phyloP scores from a whole-genome alignment of 345 rosid genomes.

The Lenwebbia sp. region DNA sequence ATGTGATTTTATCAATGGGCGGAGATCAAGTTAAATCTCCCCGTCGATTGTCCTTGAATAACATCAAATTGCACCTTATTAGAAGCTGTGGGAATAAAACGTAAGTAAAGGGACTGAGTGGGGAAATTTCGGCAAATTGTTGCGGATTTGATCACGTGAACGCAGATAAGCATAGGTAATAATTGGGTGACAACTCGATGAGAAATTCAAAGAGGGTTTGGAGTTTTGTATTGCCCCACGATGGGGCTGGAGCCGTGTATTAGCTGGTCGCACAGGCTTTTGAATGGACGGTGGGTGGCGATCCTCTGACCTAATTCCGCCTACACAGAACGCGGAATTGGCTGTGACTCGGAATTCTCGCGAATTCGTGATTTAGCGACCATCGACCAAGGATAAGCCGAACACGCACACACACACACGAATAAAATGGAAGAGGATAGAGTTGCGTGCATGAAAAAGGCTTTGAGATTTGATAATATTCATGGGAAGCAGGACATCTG shows the following conservation, averaged over 20 bases:
- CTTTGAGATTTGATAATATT: too few relatives aligned
- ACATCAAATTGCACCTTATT: neutral
- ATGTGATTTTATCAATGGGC: neutral
- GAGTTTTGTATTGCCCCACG: neutral
- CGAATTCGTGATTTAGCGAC: neutral
- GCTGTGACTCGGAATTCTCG: neutral
- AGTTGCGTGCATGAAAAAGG: neutral
- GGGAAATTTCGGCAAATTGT: neutral
- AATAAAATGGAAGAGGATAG: neutral
- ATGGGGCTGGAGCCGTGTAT: neutral
- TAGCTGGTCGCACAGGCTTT: neutral
- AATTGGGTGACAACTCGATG: neutral
- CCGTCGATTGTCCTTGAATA: neutral
- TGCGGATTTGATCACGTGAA: neutral
- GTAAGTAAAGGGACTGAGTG: neutral
- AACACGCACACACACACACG: rapidly evolving
- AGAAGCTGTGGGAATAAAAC: neutral
- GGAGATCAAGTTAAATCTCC: neutral
- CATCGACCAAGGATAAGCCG: neutral
- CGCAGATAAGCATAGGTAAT: neutral
- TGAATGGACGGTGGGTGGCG: neutral
- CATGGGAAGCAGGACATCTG: neutral
- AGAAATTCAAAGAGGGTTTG: neutral
- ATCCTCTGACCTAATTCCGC: neutral
- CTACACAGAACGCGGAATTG: neutral